Conservation (phyloP, 2,329 filamentous ascomycete species). For the Incumbomyces lentus region DNA sequence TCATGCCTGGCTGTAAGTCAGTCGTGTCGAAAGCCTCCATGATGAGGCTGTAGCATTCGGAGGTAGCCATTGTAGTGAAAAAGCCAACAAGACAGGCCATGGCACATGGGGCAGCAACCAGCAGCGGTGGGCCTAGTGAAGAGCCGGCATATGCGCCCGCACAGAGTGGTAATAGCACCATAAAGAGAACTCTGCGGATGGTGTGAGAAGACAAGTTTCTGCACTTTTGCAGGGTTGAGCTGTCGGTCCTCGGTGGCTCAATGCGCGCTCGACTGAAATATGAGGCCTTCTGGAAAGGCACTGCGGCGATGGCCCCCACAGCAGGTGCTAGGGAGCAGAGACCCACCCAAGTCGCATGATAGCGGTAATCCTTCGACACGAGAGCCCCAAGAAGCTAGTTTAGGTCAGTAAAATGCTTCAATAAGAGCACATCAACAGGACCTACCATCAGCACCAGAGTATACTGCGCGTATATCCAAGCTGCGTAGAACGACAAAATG, state of each 20-base stretch:
- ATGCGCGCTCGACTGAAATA: conserved; percentile 56
- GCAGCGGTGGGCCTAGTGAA: conserved; percentile 51
- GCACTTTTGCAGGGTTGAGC: conserved; percentile 54
- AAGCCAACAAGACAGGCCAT: conserved; percentile 60
- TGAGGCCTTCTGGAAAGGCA: conserved; percentile 64
- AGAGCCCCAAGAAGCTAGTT: conserved; percentile 54
- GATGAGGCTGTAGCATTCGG: conserved; percentile 65
- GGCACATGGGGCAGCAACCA: conserved; percentile 53
- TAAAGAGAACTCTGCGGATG: conserved; percentile 57
- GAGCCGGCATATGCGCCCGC: conserved; percentile 58
- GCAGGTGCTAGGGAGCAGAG: conserved; percentile 56
- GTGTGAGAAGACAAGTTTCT: conserved; percentile 64
- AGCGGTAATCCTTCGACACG: conserved; percentile 57
- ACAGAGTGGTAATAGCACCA: conserved; percentile 54
- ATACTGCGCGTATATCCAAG: conserved; percentile 69
- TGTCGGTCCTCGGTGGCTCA: conserved; percentile 50
- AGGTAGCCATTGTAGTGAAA: conserved; percentile 60
- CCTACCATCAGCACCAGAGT: conserved; percentile 60
- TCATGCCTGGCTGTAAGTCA: conserved; percentile 64
- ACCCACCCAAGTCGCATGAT: conserved; percentile 55
- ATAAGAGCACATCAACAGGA: conserved; percentile 3
- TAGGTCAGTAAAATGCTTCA: conserved; percentile 1
- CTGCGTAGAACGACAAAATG: conserved; percentile 61
- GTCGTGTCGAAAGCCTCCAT: conserved; percentile 79
- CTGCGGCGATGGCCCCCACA: conserved; percentile 57